Conservation (phyloP, 441 rosid species). For the Euphorbia corollata region DNA sequence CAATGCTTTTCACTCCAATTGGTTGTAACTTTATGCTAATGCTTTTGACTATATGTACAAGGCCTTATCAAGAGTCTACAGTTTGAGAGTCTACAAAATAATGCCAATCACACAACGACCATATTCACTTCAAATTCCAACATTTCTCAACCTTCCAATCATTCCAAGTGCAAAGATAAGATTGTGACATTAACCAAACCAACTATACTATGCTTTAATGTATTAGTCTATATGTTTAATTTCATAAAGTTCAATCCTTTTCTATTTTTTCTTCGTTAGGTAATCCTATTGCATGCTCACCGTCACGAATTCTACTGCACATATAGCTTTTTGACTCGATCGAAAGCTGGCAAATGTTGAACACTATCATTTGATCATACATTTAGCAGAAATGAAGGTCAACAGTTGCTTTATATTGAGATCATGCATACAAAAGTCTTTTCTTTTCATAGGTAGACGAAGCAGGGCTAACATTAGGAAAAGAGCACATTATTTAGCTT, state of each 20-base stretch:
- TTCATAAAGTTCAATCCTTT: background rate
- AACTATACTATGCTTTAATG: background rate
- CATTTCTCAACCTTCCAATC: background rate
- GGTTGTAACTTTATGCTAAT: background rate
- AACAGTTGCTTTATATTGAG: background rate
- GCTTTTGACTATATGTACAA: background rate
- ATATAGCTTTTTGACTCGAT: background rate
- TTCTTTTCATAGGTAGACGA: background rate
- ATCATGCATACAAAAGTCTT: background rate
- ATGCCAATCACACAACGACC: background rate
- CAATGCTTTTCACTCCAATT: background rate
- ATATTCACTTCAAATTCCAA: background rate
- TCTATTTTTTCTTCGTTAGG: background rate
- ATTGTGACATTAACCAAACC: slow-evolving; percentile 1
- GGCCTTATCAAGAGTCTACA: background rate
- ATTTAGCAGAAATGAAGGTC: background rate
- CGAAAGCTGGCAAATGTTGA: background rate
- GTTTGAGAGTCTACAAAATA: background rate
- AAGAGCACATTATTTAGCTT: slow-evolving; percentile 5
- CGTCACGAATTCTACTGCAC: background rate
- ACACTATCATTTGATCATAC: background rate
- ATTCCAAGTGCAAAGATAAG: background rate
- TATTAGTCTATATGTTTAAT: background rate
- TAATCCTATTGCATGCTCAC: background rate
- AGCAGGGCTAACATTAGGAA: background rate